phyloP scores from a whole-genome alignment of 768 basidiomycete genomes.

The Mycena galericulata region DNA sequence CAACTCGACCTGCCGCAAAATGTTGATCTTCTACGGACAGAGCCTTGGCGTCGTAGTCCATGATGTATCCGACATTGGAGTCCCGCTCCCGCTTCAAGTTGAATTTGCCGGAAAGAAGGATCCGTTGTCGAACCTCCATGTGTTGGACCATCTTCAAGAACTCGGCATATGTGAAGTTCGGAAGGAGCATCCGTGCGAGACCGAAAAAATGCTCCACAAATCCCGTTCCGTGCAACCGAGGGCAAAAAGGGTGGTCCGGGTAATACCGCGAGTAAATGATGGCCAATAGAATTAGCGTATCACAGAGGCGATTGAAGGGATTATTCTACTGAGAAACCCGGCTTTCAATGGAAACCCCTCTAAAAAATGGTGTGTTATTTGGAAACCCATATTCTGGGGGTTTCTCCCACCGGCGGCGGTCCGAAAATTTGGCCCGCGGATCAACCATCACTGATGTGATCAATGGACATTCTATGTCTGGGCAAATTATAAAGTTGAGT shows the following conservation, averaged over 20 bases:
- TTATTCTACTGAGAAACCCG: too few species aligned
- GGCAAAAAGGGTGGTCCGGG: conserved; percentile 38
- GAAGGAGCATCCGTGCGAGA: conserved; percentile 37
- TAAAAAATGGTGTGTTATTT: too few species aligned
- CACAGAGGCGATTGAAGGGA: conserved; percentile 42
- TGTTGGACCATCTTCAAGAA: conserved; percentile 41
- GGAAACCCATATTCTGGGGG: too few species aligned
- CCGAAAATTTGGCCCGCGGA: too few species aligned
- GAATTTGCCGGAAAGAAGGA: conserved; percentile 39
- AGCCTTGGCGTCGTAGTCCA: conserved; percentile 34
- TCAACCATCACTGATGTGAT: too few species aligned
- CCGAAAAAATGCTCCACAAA: conserved; percentile 46
- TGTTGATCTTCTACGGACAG: too few species aligned
- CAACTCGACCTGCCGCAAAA: too few species aligned
- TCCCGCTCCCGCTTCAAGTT: conserved; percentile 27
- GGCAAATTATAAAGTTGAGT: too few species aligned
- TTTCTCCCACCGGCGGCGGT: too few species aligned
- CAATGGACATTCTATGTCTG: too few species aligned
- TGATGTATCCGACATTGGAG: conserved; percentile 33
- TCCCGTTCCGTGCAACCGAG: conserved; percentile 38
- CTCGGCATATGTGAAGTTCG: conserved; percentile 43
- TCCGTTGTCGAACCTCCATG: conserved; percentile 39
- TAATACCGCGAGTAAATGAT: conserved; percentile 35
- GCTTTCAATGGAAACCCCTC: too few species aligned
- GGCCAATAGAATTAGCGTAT: conserved; percentile 34